phyloP scores from a whole-genome alignment of 208 protist genomes.

The Angomonas deanei region DNA sequence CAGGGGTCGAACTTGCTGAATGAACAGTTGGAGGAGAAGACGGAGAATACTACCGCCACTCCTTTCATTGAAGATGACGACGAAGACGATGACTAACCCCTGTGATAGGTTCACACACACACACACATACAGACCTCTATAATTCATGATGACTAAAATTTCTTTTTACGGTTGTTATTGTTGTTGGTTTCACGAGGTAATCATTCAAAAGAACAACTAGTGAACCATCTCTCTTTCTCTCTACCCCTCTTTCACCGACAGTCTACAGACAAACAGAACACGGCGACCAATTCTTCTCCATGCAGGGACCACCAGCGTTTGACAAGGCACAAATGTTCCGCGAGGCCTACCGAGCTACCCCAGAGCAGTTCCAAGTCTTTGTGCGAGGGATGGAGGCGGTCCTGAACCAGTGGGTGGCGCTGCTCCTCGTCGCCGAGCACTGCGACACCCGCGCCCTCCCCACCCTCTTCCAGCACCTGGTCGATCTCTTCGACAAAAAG shows the following conservation, averaged over 20 bases:
- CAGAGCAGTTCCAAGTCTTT: conserved; percentile 63
- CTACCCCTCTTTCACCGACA: too few species aligned
- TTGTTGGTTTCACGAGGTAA: too few species aligned
- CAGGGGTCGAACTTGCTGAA: not conserved
- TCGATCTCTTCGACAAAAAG: conserved; percentile 52
- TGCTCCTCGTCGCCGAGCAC: conserved; percentile 76
- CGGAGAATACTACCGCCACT: not conserved
- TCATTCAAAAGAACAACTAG: not conserved
- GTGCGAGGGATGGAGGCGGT: conserved; percentile 54
- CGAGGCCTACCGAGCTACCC: conserved; percentile 30
- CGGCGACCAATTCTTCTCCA: not conserved
- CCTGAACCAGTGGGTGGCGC: conserved; percentile 82
- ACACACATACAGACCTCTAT: too few species aligned
- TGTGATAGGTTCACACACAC: too few species aligned
- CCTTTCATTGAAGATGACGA: conserved; percentile 1
- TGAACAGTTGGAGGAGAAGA: not conserved
- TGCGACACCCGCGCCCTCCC: conserved; percentile 50
- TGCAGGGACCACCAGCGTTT: conserved; percentile 8
- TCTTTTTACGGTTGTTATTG: too few species aligned
- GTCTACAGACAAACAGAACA: conserved; percentile 9
- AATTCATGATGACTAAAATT: too few species aligned
- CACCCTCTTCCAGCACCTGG: conserved; percentile 55
- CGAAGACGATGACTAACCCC: not conserved
- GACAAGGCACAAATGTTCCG: not conserved
- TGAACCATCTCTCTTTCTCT: too few species aligned